Conservation (phyloP, 176 grass and related monocot genomes). For the Alloteropsis semialata region DNA sequence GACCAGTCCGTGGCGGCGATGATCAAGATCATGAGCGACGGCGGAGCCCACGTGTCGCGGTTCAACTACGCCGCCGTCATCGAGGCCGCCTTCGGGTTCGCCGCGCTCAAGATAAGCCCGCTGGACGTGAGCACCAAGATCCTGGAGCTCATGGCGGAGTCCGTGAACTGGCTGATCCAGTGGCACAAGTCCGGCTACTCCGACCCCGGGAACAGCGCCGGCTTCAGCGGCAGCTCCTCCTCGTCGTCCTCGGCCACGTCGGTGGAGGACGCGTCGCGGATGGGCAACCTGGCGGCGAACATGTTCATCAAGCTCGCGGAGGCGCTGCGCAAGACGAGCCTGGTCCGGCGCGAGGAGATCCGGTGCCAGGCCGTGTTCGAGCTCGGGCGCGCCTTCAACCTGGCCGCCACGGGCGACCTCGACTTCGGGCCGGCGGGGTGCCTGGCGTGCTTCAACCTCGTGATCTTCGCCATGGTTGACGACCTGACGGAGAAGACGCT, state of each 20-base stretch:
- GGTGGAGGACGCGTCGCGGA: conserved; percentile 23
- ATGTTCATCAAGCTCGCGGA: conserved; percentile 88
- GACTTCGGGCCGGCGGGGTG: conserved; percentile 55
- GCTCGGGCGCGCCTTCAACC: conserved; percentile 50
- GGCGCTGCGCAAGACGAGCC: conserved; percentile 71
- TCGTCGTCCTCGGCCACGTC: background rate
- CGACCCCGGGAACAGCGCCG: conserved; percentile 29
- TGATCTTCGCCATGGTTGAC: conserved; percentile 87
- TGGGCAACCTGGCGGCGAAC: conserved; percentile 52
- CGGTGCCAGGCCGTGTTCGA: conserved; percentile 63
- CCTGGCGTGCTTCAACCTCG: conserved; percentile 80
- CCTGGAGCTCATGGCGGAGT: conserved; percentile 66
- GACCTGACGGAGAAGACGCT: conserved; percentile 90
- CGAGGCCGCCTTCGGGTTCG: conserved; percentile 78
- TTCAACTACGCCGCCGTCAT: conserved; percentile 80
- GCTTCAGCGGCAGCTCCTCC: background rate
- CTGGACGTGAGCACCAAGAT: conserved; percentile 74
- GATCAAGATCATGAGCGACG: conserved; percentile 66
- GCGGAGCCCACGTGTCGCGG: conserved; percentile 40
- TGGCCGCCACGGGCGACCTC: conserved; percentile 45
- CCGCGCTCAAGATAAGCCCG: conserved; percentile 83
- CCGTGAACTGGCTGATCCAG: conserved; percentile 63
- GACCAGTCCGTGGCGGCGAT: conserved; percentile 67
- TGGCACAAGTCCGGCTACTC: conserved; percentile 83
- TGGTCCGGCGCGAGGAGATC: conserved; percentile 85